Evolutionary conservation across 352 stramenopile genomes (phyloP).

Genomic region (Phytophthora litchii): DNA sequence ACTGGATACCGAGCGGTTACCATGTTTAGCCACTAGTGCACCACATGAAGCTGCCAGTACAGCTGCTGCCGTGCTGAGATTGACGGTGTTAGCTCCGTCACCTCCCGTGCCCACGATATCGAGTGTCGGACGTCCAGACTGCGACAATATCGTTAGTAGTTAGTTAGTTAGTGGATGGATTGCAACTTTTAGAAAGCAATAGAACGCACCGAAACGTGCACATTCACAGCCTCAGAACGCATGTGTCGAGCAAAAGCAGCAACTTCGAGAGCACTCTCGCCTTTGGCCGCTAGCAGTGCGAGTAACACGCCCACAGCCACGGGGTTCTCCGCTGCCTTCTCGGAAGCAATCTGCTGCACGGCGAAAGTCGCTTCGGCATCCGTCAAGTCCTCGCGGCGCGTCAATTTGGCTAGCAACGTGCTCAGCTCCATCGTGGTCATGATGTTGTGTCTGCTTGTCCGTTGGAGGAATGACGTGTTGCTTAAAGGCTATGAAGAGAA

Average conservation of each 20-base stretch:
- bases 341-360: constrained; percentile 78
- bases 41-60: constrained; percentile 96
- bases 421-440: constrained; percentile 68
- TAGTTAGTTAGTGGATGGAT: constrained; percentile 4
- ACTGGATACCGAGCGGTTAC: constrained; percentile 96
- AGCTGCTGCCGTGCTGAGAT: constrained; percentile 96
- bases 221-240: constrained; percentile 90
- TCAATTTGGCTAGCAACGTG: constrained; percentile 74
- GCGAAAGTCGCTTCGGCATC: constrained; percentile 70
- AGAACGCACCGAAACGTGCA: constrained; percentile 57
- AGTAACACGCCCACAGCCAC: constrained; percentile 92
- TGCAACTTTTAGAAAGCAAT: background rate
- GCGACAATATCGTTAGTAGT: constrained; percentile 7
- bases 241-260: constrained; percentile 97
- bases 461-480: constrained; percentile 22
- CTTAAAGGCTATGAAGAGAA: background rate
- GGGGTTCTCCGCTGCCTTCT: constrained; percentile 58
- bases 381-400: constrained; percentile 71
- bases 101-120: constrained; percentile 99
- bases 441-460: constrained; percentile 3
- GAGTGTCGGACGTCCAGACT: constrained; percentile 84
- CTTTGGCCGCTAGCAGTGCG: constrained; percentile 93
- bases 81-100: constrained; percentile 98
- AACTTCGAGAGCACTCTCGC: constrained; percentile 95
- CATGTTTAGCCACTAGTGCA: constrained; percentile 95